Conservation (phyloP, 2,329 filamentous ascomycete genomes). For the Aspergillus novoparasiticus region DNA sequence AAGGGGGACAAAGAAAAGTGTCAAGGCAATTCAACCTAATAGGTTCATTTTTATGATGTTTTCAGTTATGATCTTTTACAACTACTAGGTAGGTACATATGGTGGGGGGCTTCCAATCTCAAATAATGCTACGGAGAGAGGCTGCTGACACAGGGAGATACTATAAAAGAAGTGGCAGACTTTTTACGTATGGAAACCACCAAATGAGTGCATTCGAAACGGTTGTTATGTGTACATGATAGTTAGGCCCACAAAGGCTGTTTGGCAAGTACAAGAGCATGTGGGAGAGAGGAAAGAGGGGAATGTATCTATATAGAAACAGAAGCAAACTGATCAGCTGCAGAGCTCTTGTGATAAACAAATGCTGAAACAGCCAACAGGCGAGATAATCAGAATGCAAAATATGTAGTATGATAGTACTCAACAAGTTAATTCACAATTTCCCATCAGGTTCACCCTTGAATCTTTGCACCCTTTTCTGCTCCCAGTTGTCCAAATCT, state of each 20-base stretch:
- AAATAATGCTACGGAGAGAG: background rate
- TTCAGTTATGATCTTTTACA: background rate
- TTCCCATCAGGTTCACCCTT: constrained; percentile 88
- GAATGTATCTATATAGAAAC: background rate
- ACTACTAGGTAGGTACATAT: background rate
- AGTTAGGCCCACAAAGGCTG: background rate
- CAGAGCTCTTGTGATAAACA: background rate
- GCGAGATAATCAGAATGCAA: background rate
- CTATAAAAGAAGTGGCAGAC: background rate
- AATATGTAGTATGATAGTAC: background rate
- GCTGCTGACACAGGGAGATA: background rate
- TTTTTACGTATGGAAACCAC: background rate
- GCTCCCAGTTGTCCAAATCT: constrained; percentile 94
- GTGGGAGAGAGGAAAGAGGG: background rate
- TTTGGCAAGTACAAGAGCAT: background rate
- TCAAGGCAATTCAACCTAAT: background rate
- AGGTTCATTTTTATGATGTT: background rate
- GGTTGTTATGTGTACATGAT: background rate
- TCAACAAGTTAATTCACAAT: constrained; percentile 50
- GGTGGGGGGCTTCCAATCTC: too few species aligned
- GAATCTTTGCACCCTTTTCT: constrained; percentile 87
- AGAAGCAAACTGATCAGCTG: background rate
- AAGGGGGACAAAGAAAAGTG: too few species aligned
- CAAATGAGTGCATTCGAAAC: background rate
- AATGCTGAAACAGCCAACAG: background rate